Conservation (phyloP, 2,329 filamentous ascomycete genomes). For the Gliomastix tumulicola region DNA sequence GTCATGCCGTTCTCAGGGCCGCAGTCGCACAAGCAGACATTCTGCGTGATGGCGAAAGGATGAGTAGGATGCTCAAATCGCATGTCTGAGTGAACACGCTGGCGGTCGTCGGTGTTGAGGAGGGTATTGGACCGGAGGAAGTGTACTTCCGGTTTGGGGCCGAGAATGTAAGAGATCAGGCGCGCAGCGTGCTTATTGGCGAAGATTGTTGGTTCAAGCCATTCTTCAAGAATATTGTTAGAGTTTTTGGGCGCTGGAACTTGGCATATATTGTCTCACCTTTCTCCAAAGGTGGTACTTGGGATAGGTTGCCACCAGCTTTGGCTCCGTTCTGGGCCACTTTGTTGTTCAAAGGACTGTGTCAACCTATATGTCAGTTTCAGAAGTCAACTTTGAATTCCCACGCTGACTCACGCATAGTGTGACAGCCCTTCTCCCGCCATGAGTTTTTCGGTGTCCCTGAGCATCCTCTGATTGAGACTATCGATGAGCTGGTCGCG, state of each 20-base stretch:
- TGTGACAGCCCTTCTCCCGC: conserved; percentile 8
- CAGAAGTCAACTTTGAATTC: too few species aligned
- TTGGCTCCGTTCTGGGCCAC: conserved; percentile 9
- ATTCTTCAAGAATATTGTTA: conserved; percentile 6
- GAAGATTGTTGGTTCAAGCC: conserved; percentile 13
- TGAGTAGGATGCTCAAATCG: conserved; percentile 6
- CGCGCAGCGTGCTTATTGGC: conserved; percentile 17
- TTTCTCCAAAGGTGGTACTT: conserved; percentile 12
- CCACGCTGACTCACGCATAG: conserved; percentile 2
- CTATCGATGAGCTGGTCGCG: conserved; percentile 16
- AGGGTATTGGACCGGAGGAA: conserved; percentile 14
- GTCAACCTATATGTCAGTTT: neutral
- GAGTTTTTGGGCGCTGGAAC: too few species aligned
- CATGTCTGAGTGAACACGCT: conserved; percentile 5
- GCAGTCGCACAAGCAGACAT: conserved; percentile 4
- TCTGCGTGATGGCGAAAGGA: conserved; percentile 5
- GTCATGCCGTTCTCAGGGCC: conserved; percentile 9
- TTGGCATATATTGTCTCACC: conserved; percentile 5
- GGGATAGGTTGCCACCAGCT: conserved; percentile 12
- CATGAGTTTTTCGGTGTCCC: conserved; percentile 13
- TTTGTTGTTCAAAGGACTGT: conserved; percentile 11
- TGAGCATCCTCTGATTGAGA: conserved; percentile 13
- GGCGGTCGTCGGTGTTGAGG: conserved; percentile 4
- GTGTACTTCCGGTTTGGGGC: conserved; percentile 12
- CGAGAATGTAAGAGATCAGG: conserved; percentile 11